Evolutionary conservation across 164 flowering plant genomes (phyloP), one percentile per base, ranked within the genome.

Genomic region (Nymphaea colorata): DNA sequence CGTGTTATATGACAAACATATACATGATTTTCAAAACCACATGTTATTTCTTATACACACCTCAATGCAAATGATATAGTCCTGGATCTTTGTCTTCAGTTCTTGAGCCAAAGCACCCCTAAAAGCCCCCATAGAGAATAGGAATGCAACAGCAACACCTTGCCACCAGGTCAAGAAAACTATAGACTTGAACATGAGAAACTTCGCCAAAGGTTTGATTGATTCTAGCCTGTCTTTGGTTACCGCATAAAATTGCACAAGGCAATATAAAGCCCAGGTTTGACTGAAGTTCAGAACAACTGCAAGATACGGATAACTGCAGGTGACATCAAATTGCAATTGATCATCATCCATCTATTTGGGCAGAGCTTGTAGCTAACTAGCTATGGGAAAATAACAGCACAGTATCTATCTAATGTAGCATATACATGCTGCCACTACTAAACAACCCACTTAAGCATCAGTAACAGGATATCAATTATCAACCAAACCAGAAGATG

Each of bases 161-260:
- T 94, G 99, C 99, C 99, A 94, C 99, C 99, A 94, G 68, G 99
- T 94, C 67, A 94, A 76, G 81, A 94, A 94, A 41, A 94, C 90
- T 71, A 94, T 94, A 65, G 98, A 91, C 84, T 94, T 94, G 84
- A 94, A 88, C 59, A 78, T 78, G 74, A 94, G 77, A 80, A 94
- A 94, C 82, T 94, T 94, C 44, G 98, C 96, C 76, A 94, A 76
- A 42, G 98, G 99, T 73, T 85, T 91, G 53, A 94, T 94, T 41
- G 98, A 92, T 59, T 85, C 87, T 79, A 94, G 70, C 79, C 84
- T 88, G 51, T 90, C 86, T 76, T 90, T 94, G 11, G 81, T 94
- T 69, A 94, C 96, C 51, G 96, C 67, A 71, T 94, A 94, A 76
- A 94, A 91, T 78, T 91, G 98, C 64, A 94, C 87, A 67, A 91